Base-by-base conservation (phyloP, 1,284 basidiomycete genomes). In the Bondarzewia mesenterica region DNA sequence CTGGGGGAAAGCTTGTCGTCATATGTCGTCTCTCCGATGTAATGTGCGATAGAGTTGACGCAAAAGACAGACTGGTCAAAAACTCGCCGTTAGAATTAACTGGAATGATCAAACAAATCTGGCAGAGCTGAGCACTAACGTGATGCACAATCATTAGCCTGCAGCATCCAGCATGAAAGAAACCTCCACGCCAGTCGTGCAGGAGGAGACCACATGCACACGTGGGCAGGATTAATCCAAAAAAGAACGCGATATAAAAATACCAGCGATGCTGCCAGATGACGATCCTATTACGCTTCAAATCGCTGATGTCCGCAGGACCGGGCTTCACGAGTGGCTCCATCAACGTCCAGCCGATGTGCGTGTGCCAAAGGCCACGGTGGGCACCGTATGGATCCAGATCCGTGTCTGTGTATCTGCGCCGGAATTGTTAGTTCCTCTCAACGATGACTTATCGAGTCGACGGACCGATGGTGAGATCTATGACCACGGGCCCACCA, bases 401-500 rank as follows among this genome's bases (percentile, higher is more conserved):
- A 55, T 92, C 86, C 41, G 91, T 93, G 69, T 95, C 92, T 56
- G 92, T 93, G 67, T 85, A 84, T n/a, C n/a, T n/a, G n/a, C n/a
- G n/a, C n/a, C n/a, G n/a, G n/a, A n/a, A n/a, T n/a, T n/a, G n/a
- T n/a, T n/a, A n/a, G n/a, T n/a, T n/a, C n/a, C n/a, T n/a, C n/a
- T n/a, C n/a, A n/a, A n/a, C n/a, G n/a, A n/a, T n/a, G n/a, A n/a
- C n/a, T n/a, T n/a, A n/a, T n/a, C n/a, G n/a, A n/a, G n/a, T n/a
- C n/a, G n/a, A n/a, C n/a, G n/a, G n/a, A n/a, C 46, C 91, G 79
- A 66, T 93, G 91, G 64, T 94, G 92, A 36, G 90, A 89, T 49
- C 92, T 82, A 66, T 94, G 92, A 27, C 86, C 80, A 47, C 88
- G 79, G n/a, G 88, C 81, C 92, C 92, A 95, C 91, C 91, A 95